Percentiles rank a stretch among this genome's conserved stretches.
Conservation (phyloP, 2,329 filamentous ascomycete genomes). For the Camptophora hylomeconis region DNA sequence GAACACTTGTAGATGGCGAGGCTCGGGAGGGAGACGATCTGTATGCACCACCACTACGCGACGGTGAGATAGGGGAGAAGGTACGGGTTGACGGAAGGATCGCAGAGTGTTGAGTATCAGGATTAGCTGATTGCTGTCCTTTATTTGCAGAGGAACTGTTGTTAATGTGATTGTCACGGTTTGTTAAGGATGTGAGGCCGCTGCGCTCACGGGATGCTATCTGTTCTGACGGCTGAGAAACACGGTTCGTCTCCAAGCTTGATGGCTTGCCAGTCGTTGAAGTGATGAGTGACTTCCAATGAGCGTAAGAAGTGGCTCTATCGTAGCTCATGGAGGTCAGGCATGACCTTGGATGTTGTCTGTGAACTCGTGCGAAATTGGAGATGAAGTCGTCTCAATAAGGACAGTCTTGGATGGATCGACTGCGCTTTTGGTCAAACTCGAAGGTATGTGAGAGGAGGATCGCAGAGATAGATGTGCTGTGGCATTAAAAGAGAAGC, state of each 20-base stretch:
- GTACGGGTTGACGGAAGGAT: conserved; percentile 7
- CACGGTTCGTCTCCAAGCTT: conserved; percentile 11
- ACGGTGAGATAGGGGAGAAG: conserved; percentile 7
- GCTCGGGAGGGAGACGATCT: conserved; percentile 20
- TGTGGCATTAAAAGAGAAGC: too few relatives aligned
- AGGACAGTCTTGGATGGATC: too few relatives aligned
- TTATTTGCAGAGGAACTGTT: neutral
- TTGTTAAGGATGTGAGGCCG: conserved; percentile 45
- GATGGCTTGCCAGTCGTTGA: conserved; percentile 8
- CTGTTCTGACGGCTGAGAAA: conserved; percentile 43
- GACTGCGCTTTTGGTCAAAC: too few relatives aligned
- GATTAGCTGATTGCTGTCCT: neutral
- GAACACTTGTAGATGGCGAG: too few relatives aligned
- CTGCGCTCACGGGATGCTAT: conserved; percentile 42
- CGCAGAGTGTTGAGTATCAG: conserved; percentile 4
- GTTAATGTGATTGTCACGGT: neutral
- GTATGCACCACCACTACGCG: conserved; percentile 8
- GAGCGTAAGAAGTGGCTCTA: conserved; percentile 14
- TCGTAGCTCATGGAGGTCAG: conserved; percentile 18
- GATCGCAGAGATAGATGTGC: too few relatives aligned
- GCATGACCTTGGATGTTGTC: conserved; percentile 15
- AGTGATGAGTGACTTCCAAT: conserved; percentile 11
- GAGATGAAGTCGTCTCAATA: too few relatives aligned
- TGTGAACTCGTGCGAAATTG: too few relatives aligned
- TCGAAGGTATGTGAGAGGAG: too few relatives aligned